Percentiles rank a stretch among this genome's conserved stretches.
Evolutionary conservation across 192 early-diverging fungal species (phyloP).

Genomic region (Glomus cerebriforme): DNA sequence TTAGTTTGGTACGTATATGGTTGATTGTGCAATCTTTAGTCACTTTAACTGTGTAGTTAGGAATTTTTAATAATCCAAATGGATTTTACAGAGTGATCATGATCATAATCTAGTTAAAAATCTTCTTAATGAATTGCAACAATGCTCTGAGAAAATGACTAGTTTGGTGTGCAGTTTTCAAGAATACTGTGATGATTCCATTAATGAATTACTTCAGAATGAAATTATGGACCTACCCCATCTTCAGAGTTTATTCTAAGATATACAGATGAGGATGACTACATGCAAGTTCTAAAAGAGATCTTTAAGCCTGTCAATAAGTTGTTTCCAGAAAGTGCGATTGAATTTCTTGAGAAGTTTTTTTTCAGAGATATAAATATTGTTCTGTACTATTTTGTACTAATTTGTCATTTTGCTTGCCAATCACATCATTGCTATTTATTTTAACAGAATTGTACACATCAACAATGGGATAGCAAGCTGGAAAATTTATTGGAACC

Average conservation of each 20-base stretch:
- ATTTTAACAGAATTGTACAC: conserved; percentile 13
- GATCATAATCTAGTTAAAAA: conserved; percentile 24
- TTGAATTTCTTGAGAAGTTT: conserved; percentile 25
- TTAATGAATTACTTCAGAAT: conserved; percentile 8
- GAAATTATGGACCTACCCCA: conserved; percentile 29
- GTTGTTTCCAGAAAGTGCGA: conserved; percentile 5
- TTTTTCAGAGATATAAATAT: conserved; percentile 23
- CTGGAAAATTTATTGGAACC: conserved; percentile 22
- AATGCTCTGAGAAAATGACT: background rate
- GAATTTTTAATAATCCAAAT: background rate
- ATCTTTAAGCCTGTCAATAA: conserved; percentile 24
- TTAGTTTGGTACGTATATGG: background rate
- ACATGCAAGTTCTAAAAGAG: conserved; percentile 32
- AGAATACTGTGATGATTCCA: conserved; percentile 13
- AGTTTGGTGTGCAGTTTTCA: conserved; percentile 13
- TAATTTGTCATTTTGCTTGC: conserved; percentile 18
- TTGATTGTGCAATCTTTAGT: background rate
- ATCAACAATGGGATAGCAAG: conserved; percentile 10
- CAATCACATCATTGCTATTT: background rate
- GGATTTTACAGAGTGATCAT: conserved; percentile 21
- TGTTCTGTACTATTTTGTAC: conserved; percentile 15
- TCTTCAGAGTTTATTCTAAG: conserved; percentile 27
- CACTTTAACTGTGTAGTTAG: background rate
- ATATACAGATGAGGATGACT: conserved; percentile 14
- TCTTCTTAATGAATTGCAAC: conserved; percentile 11